Base-by-base conservation (phyloP, 352 stramenopile genomes). In the Pythium diclinum region DNA sequence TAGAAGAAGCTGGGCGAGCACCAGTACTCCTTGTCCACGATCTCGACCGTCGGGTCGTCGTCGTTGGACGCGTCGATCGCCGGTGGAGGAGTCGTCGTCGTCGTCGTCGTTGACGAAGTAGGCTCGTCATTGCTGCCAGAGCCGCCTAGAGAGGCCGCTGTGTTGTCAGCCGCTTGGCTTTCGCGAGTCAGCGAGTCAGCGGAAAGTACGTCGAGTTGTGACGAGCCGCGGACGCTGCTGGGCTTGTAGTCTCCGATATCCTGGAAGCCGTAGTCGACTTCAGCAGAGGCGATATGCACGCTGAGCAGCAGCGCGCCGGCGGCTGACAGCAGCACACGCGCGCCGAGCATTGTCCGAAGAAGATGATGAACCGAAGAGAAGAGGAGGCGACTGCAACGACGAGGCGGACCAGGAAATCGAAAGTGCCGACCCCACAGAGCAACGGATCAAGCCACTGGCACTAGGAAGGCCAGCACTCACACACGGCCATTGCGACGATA, bases 1-100 rank as follows among this genome's bases (percentile, higher is more conserved):
- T 66, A 81, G 63, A 74, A 81, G 59, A 72, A 75, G 69, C 74
- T 77, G 23, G 69, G 65, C 17, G 62, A 33, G 62, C 74, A 81
- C 60, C 60, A 76, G 36, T 49, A 64, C 63, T 59, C 21, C 38
- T 63, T 23, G 47, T 61, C 46, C 19, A 65, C 63, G 33, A 47
- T 23, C 16, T 64, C 46, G 48, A 64, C 28, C 1, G 64, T 16
- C 1, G 57, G 46, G 21, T 36, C 55, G 23, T 63, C 62, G 23
- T 7, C 30, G 13, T 61, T 30, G 36, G 25, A 51, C 32, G 23
- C 53, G 53, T 52, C 42, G 13, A 1, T 40, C 0, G 52, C 52
- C 4, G 38, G 54, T 17, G 54, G 17, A 2, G 54, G 38, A n/a
- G 54, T 51, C 23, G 34, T 23, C 0, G 11, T 16, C 3, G 19